These are phyloP conservation scores for Tuber aestivum DNA, from an alignment of 495 filamentous ascomycete species.

Conservation along the genomic window DNA sequence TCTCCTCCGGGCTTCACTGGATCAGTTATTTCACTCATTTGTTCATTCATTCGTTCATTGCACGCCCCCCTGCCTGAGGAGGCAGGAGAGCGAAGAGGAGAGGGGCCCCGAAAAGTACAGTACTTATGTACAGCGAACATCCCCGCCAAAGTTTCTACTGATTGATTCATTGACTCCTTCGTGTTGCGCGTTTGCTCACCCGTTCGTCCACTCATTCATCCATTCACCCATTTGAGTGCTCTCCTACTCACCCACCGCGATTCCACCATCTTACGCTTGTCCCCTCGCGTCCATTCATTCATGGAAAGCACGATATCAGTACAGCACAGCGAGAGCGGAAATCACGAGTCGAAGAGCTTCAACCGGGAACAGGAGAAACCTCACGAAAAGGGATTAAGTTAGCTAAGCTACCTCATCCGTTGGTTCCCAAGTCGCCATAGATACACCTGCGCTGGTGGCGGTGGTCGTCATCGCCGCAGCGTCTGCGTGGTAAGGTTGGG, in stretches of 20 bases:
- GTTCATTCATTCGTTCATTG: background rate
- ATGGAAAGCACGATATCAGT: background rate
- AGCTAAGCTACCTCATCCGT: background rate
- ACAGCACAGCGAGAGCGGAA: background rate
- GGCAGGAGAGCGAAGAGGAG: background rate
- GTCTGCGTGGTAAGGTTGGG: background rate
- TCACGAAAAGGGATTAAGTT: background rate
- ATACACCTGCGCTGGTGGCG: background rate
- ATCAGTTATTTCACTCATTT: background rate
- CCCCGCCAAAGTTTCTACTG: no score
- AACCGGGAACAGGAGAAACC: background rate
- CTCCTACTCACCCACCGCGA: background rate
- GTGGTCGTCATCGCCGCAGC: background rate
- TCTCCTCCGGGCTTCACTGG: background rate
- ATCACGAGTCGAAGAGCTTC: constrained; percentile 2
- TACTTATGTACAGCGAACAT: background rate
- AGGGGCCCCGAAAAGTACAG: no score
- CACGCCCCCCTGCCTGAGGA: background rate
- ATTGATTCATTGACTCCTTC: no score
- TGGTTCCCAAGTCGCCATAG: background rate
- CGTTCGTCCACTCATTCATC: background rate
- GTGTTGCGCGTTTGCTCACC: no score
- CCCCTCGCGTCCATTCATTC: background rate
- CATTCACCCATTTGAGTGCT: background rate
- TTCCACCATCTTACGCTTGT: background rate